These are phyloP conservation scores for Bimuria novae-zelandiae DNA, from an alignment of 2,329 filamentous ascomycete genomes.

Conservation along the genomic window DNA sequence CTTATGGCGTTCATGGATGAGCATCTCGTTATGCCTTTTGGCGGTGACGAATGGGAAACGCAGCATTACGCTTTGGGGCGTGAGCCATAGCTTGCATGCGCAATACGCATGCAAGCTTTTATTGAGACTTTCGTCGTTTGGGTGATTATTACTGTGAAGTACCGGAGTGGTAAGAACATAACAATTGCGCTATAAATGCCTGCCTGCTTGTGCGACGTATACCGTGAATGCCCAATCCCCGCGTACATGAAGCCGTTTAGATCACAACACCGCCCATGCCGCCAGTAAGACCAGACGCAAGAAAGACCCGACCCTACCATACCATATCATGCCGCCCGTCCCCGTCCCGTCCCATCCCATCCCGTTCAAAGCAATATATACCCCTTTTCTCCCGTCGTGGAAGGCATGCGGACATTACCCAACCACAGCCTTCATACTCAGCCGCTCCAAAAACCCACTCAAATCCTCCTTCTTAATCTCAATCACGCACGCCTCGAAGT, in stretches of 20 bases:
- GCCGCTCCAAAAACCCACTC: conserved; percentile 82
- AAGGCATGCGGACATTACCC: conserved; percentile 47
- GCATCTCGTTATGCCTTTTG: not conserved
- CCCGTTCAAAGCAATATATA: not conserved
- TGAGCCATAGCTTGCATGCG: too few relatives aligned
- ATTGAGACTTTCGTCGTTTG: too few relatives aligned
- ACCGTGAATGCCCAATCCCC: not conserved
- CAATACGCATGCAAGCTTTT: too few relatives aligned
- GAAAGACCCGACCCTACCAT: not conserved
- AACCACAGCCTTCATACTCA: conserved; percentile 89
- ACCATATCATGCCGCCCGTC: too few relatives aligned
- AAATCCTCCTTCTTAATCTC: conserved; percentile 98
- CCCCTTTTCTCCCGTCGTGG: not conserved
- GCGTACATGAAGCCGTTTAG: not conserved
- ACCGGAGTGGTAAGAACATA: too few relatives aligned
- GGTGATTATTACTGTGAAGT: too few relatives aligned
- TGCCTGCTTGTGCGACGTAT: not conserved
- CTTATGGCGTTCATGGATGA: too few relatives aligned
- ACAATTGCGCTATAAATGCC: conserved; percentile 6
- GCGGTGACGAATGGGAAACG: too few relatives aligned
- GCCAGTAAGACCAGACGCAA: not conserved
- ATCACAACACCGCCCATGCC: not conserved
- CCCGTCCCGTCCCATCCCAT: not conserved
- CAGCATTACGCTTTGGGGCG: too few relatives aligned
- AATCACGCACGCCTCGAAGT: conserved; percentile 95